Evolutionary conservation across 176 grass and related monocot genomes (phyloP), one percentile per base, ranked within the genome.

Genomic region (Triticum urartu): DNA sequence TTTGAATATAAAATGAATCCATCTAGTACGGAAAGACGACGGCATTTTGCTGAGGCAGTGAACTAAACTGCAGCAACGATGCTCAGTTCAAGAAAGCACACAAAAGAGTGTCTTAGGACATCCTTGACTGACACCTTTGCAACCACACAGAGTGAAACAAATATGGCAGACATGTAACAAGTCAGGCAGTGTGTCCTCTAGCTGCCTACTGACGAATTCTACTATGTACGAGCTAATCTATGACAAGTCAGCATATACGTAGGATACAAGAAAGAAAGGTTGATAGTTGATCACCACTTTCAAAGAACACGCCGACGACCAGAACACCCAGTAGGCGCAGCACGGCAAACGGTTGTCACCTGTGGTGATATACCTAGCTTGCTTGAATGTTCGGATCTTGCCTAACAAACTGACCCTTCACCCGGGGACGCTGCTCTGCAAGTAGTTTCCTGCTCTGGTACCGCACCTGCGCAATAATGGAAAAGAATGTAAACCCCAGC

Each of bases 351-450:
- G 9, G 75, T 36, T 36, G 56, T 28, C 56, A 36, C 56, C 35
- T 38, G 35, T 38, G 35, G 6, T 38, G 35, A 38, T 38, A 38
- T 38, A 38, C 35, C 50, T 88, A 83, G 58, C 77, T 90, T 82
- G 90, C 86, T 72, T 86, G 94, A 14, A 89, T 42, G 59, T 38
- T 32, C 62, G 87, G 90, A 33, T 94, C 92, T 75, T 95, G 96
- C 7, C 97, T 94, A 93, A 99, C 94, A 86, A 99, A 99, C 78
- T 99, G 97, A 9, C 97, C 97, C 74, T 99, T 99, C 4, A 99
- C 89, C 42, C 97, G 89, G 7, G 97, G 97, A 38, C 97, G 88
- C 84, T 99, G 91, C 80, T 99, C 92, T 15, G 97, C 97, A 5
- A 99, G 94, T 83, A 99, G 59, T 85, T 99, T 99, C 32, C 97